Percentiles rank a stretch among this genome's conserved stretches.
Evolutionary conservation across 2,329 filamentous ascomycete genomes (phyloP).

Genomic region (Ceratocystis cubensis): DNA sequence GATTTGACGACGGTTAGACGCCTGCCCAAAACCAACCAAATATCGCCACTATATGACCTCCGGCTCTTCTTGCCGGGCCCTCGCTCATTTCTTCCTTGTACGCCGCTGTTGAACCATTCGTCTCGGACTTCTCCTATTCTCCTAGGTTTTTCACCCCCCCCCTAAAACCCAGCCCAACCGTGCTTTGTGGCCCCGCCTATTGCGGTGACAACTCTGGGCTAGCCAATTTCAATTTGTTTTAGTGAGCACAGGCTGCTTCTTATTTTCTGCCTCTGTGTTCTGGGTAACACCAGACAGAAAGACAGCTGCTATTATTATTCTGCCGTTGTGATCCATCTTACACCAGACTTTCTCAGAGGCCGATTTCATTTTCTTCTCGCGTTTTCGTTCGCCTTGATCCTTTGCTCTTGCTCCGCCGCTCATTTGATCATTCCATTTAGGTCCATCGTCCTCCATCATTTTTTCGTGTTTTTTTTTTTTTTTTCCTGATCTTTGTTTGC

Average conservation of each 20-base stretch:
- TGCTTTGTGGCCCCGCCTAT: background rate
- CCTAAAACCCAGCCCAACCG: background rate
- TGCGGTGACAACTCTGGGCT: background rate
- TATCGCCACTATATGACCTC: too few relatives aligned
- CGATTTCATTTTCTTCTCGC: background rate
- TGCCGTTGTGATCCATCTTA: background rate
- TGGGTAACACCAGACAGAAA: background rate
- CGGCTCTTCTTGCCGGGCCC: too few relatives aligned
- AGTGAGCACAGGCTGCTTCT: background rate
- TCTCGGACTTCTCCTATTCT: too few relatives aligned
- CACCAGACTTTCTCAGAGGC: background rate
- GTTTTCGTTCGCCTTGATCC: background rate
- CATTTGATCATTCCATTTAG: slow-evolving; percentile 7
- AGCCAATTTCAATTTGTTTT: background rate
- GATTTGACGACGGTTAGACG: too few relatives aligned
- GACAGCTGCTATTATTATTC: background rate
- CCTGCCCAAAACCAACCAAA: too few relatives aligned
- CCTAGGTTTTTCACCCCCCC: background rate
- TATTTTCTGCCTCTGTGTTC: background rate
- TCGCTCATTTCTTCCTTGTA: too few relatives aligned
- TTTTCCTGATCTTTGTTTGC: background rate
- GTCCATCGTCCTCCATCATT: background rate
- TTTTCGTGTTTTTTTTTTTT: background rate
- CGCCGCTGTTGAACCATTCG: too few relatives aligned
- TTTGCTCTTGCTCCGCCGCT: background rate